Evolutionary conservation across 306 rosid species (phyloP).

Genomic region (Calophaca sinica): DNA sequence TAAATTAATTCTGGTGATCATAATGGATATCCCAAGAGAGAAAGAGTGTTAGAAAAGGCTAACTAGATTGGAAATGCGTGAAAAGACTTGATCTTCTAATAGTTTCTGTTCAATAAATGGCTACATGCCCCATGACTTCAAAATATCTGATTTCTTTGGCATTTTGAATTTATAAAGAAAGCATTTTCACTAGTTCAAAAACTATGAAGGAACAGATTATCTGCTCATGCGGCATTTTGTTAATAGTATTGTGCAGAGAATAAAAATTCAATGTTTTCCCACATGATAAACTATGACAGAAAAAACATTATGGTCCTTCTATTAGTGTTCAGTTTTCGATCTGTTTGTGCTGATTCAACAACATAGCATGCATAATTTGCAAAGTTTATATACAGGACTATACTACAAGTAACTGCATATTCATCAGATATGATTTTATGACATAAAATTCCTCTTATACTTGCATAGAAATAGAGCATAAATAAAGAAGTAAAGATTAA

Average conservation of each 20-base stretch:
- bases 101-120: not conserved
- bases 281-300: not conserved
- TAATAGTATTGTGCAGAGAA: not conserved
- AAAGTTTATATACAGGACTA: not conserved
- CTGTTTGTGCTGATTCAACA: not conserved
- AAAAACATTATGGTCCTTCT: not conserved
- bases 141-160: not conserved
- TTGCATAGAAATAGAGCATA: conserved; percentile 1
- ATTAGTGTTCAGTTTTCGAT: conserved; percentile 7
- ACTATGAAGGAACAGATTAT: not conserved
- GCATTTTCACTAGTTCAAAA: not conserved
- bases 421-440: conserved; percentile 7
- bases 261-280: conserved; percentile 1
- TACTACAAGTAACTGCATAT: conserved; percentile 4
- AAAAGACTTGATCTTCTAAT: not conserved
- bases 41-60: conserved; percentile 11
- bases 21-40: conserved; percentile 29
- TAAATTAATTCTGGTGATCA: not conserved
- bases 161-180: not conserved
- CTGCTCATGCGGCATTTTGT: not conserved
- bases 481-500: not conserved
- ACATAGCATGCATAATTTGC: not conserved
- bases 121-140: not conserved
- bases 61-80: conserved; percentile 24
- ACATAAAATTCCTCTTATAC: not conserved